phyloP scores from a whole-genome alignment of 495 filamentous ascomycete species.

The Penicillium dipodomyicola region DNA sequence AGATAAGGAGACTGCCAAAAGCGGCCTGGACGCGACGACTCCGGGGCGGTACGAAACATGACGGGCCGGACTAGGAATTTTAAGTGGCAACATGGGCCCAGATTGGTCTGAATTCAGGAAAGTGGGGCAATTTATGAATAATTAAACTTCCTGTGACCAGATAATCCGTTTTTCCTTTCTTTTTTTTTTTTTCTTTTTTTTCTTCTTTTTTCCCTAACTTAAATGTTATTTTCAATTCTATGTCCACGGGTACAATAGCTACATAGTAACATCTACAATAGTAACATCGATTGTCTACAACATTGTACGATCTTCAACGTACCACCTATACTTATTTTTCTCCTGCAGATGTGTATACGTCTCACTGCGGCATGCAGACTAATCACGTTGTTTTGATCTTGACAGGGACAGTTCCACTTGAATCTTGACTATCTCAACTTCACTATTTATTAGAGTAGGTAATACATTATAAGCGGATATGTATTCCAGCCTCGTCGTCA shows the following conservation, averaged over 20 bases:
- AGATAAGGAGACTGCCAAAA: slow-evolving; percentile 26
- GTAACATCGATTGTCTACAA: too few species aligned
- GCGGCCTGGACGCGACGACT: slow-evolving; percentile 27
- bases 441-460: too few species aligned
- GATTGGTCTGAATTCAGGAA: slow-evolving; percentile 13
- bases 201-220: neutral
- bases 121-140: slow-evolving; percentile 15
- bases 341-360: neutral
- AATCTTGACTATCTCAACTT: too few species aligned
- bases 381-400: slow-evolving; percentile 2
- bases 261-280: neutral
- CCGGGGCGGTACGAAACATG: slow-evolving; percentile 23
- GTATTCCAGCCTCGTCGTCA: slow-evolving; percentile 22
- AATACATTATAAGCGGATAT: too few species aligned
- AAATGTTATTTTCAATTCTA: too few species aligned
- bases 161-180: neutral
- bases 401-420: neutral
- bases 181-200: neutral
- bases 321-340: neutral
- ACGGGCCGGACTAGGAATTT: slow-evolving; percentile 19
- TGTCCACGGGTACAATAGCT: neutral
- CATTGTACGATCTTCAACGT: too few species aligned
- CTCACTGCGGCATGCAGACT: neutral
- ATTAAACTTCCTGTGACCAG: slow-evolving; percentile 12
- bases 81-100: neutral